A percentile compares a stretch with the other conserved stretches of the same genome.
Conservation (phyloP, 2,329 filamentous ascomycete species). For the Colletotrichum plurivorum region DNA sequence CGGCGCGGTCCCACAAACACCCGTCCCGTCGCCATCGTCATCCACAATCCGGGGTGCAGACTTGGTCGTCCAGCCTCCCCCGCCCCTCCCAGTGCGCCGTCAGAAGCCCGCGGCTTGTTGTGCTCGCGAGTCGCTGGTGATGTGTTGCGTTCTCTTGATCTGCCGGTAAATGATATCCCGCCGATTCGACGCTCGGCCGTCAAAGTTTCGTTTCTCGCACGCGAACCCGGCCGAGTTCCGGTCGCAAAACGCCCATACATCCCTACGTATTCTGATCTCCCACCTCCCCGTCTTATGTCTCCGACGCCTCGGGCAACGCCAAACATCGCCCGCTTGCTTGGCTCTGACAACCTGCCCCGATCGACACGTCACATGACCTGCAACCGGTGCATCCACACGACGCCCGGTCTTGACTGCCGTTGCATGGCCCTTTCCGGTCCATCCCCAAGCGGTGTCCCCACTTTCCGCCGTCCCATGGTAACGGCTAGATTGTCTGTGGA, state of each 20-base stretch:
- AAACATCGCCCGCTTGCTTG: neutral
- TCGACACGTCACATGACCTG: neutral
- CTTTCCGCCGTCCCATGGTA: neutral
- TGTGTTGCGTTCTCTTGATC: neutral
- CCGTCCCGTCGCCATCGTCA: neutral
- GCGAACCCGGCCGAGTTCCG: neutral
- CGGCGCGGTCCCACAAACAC: slow-evolving; percentile 7
- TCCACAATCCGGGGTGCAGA: slow-evolving; percentile 28
- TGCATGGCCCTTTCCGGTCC: slow-evolving; percentile 1
- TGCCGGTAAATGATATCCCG: neutral
- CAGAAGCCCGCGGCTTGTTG: neutral
- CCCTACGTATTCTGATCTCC: neutral
- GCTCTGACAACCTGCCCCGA: slow-evolving; percentile 8
- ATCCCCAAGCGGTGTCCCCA: neutral
- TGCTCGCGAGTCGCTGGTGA: neutral
- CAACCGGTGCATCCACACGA: neutral
- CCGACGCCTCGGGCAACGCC: slow-evolving; percentile 22
- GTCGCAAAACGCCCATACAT: neutral
- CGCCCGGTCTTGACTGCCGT: slow-evolving; percentile 15
- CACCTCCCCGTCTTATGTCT: slow-evolving; percentile 19
- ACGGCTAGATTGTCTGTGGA: neutral
- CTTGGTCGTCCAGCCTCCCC: neutral
- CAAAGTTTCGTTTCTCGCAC: neutral
- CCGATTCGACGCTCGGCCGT: neutral
- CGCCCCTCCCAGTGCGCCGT: too few species aligned